These are phyloP conservation scores for Entomortierella lignicola DNA, from an alignment of 192 early-diverging fungal species.

Conservation along the genomic window DNA sequence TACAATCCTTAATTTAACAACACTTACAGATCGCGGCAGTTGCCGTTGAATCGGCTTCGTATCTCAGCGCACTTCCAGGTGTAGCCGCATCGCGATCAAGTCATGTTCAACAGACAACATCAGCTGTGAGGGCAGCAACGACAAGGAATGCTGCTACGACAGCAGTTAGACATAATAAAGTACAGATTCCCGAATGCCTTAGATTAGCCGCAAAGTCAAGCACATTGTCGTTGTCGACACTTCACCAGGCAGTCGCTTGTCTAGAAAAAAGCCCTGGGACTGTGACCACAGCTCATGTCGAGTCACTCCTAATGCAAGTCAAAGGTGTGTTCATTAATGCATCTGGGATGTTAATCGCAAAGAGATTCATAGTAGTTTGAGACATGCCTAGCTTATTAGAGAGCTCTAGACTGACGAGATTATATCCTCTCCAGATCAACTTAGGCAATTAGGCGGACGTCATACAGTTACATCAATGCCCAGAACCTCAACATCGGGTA, in stretches of 20 bases:
- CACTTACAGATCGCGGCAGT: conserved; percentile 28
- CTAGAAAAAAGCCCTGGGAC: conserved; percentile 25
- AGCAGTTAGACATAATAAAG: background rate
- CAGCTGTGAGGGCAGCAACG: conserved; percentile 12
- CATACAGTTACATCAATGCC: conserved; percentile 2
- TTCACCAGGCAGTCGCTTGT: conserved; percentile 34
- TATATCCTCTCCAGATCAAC: conserved; percentile 12
- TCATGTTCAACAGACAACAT: conserved; percentile 22
- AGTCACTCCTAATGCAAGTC: conserved; percentile 28
- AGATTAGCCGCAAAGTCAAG: conserved; percentile 27
- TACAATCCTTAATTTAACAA: background rate
- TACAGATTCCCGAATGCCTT: conserved; percentile 45
- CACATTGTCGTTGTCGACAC: conserved; percentile 29
- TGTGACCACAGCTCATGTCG: conserved; percentile 39
- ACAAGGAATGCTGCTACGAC: background rate
- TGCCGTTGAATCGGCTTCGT: conserved; percentile 35
- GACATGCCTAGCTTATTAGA: too few relatives aligned
- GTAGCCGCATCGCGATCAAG: conserved; percentile 14
- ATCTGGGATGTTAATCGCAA: too few relatives aligned
- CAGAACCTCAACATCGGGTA: background rate
- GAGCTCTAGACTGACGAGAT: too few relatives aligned
- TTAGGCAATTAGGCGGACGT: conserved; percentile 17
- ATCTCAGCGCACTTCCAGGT: conserved; percentile 24
- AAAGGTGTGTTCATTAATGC: conserved; percentile 18
- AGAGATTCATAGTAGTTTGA: too few relatives aligned